Evolutionary conservation across 2,329 filamentous ascomycete species (phyloP), one percentile per base, ranked within the genome.

Genomic region (Chrysosporium queenslandicum): DNA sequence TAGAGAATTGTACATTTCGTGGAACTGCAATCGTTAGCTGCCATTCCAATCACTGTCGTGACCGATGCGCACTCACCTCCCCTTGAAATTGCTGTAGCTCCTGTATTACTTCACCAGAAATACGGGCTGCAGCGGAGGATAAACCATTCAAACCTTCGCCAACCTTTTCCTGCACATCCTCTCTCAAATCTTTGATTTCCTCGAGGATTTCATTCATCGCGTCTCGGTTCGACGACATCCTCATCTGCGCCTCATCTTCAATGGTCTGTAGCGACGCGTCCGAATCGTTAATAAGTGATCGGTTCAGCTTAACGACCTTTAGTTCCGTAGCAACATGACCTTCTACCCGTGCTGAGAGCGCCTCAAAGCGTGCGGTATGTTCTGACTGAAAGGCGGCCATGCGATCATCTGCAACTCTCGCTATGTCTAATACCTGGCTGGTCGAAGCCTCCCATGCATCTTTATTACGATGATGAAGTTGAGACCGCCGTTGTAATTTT

Each of bases 171-270:
- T 96, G 96, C 48, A 97, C 87, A 50, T 87, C 83, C 65, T 95
- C 86, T 20, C 91, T 81, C 21, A 97, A 76, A n/a, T 80, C 81
- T 65, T 90, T 90, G 66, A 97, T 95, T 65, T 94, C 91, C 61
- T 92, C 87, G 8, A 98, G 76, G 1, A 95, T 84, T n/a, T 80
- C 75, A 61, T 96, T 90, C 86, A 96, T 89, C 53, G 90, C 85
- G 45, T 90, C 82, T 61, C 85, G 87, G 2, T 88, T 85, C 56
- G 61, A 59, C 4, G 60, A 61, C 1, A 65, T 70, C 53, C 71
- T 68, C 16, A 53, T 56, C 50, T 85, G 77, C 14, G 94, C 77
- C 59, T 85, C 79, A 47, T 75, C 73, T 65, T 84, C 82, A 0
- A 85, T 86, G 16, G 77, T 73, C 36, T 81, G 76, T 60, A 95